Conservation (phyloP, 345 rosid species). For the Brassica nigra region DNA sequence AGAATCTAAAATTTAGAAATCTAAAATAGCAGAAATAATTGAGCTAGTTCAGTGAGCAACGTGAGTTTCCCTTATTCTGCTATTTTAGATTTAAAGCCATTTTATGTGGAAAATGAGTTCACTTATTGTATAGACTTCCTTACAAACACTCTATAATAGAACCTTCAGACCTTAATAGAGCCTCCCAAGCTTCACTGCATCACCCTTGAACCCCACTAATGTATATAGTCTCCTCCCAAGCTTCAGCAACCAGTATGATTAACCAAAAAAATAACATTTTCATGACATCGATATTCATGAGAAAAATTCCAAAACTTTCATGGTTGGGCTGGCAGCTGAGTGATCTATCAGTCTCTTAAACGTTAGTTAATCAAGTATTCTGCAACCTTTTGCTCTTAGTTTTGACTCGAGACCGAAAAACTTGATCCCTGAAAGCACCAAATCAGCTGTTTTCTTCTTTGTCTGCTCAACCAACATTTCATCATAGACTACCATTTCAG, state of each 20-base stretch:
- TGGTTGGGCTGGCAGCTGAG: slow-evolving; percentile 1
- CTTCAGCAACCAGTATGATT: background rate
- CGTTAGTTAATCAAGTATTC: slow-evolving; percentile 40
- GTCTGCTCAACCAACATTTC: slow-evolving; percentile 76
- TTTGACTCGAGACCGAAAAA: slow-evolving; percentile 91
- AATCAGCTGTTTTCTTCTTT: slow-evolving; percentile 84
- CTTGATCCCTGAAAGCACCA: slow-evolving; percentile 68
- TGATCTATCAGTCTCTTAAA: background rate
- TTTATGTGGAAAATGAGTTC: background rate
- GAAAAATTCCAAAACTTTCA: slow-evolving; percentile 14
- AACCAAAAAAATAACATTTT: background rate
- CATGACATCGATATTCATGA: background rate
- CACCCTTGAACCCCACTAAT: background rate
- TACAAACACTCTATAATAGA: background rate
- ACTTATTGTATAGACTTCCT: background rate
- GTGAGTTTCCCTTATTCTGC: too few relatives aligned
- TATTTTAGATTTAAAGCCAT: background rate
- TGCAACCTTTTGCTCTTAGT: slow-evolving; percentile 73
- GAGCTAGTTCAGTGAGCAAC: background rate
- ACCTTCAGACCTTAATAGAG: background rate
- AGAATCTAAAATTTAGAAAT: background rate
- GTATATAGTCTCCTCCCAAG: background rate
- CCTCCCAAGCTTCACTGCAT: background rate
- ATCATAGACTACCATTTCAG: slow-evolving; percentile 68
- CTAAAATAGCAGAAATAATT: background rate